Base-by-base conservation (phyloP, 352 stramenopile species). In the Phytophthora ramorum region DNA sequence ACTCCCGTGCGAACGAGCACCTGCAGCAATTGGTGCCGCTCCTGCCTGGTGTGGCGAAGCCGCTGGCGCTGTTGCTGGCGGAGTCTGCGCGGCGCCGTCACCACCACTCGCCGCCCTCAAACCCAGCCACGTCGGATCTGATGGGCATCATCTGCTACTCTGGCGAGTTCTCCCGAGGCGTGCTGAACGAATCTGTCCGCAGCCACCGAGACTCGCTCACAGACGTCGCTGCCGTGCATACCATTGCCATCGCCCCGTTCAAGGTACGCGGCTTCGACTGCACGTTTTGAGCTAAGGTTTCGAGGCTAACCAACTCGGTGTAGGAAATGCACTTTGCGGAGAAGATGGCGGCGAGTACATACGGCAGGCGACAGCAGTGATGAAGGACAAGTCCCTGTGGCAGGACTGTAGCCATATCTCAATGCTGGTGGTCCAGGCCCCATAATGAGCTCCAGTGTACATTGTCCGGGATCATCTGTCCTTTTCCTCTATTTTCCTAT, bases 291-390 rank as follows among this genome's bases (percentile, higher is more conserved):
- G 1, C 1, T 51, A 40, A 17, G 4, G 0, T 35, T 12, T 43
- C 5, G 16, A 41, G 43, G 19, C 38, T 65, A 24, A 70, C 10
- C 7, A 34, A 6, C 1, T 54, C 38, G 32, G 28, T 20, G 20
- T 35, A 91, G 83, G 81, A 91, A 48, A 90, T 94, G 47, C 85
- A 94, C 44, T 81, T 89, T 30, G 79, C 66, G 0, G 80, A 94
- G 77, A 85, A 86, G 57, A 73, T 91, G 43, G 83, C 85, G 3
- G 63, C 79, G 12, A 75, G 56, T 13, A 69, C 79, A 4, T 93
- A 93, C 57, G 75, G 58, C 4, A 61, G 59, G 22, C 72, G 58
- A 44, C 51, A 67, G 16, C 69, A 82, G 60, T 83, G 66, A 68
- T 17, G 6, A 50, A 50, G 35, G 44, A 51, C 37, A 32, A 66